A percentile compares a stretch with the other conserved stretches of the same genome.
Evolutionary conservation across 179 eudicot species (phyloP).

Genomic region (Dionaea muscipula): DNA sequence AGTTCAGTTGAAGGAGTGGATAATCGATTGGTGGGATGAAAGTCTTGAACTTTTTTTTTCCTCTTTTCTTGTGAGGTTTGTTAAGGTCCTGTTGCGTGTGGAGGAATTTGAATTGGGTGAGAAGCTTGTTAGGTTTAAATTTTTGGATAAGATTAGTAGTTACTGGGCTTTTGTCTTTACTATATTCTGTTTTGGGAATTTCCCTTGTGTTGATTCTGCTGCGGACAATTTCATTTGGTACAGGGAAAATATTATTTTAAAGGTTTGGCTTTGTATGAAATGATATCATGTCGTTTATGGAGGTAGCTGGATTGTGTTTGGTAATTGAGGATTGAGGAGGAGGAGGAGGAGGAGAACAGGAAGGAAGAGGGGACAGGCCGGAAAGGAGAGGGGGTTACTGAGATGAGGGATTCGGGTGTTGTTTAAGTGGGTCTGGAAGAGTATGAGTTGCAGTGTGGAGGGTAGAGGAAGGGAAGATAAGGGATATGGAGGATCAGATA

Average conservation of each 20-base stretch:
- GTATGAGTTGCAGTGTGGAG: constrained; percentile 45
- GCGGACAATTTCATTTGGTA: neutral
- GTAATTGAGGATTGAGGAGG: neutral
- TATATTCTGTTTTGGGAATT: neutral
- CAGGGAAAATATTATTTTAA: neutral
- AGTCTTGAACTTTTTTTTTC: no score
- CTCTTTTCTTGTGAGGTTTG: neutral
- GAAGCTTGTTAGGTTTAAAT: neutral
- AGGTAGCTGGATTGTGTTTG: neutral
- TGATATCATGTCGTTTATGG: constrained; percentile 10
- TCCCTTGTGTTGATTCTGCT: neutral
- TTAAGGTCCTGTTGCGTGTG: neutral
- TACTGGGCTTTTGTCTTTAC: neutral
- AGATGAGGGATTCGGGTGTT: constrained; percentile 42
- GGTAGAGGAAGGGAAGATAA: constrained; percentile 23
- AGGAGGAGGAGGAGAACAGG: neutral
- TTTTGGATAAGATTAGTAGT: constrained; percentile 3
- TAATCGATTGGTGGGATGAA: no score
- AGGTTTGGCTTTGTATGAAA: neutral
- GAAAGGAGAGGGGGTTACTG: constrained; percentile 12
- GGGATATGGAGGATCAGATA: constrained; percentile 20
- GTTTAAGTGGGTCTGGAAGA: constrained; percentile 20
- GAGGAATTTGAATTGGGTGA: neutral
- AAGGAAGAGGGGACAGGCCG: constrained; percentile 1
- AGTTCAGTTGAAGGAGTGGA: no score